Conservation (phyloP, 768 basidiomycete genomes). For the Rubroboletus pulcherrimus region DNA sequence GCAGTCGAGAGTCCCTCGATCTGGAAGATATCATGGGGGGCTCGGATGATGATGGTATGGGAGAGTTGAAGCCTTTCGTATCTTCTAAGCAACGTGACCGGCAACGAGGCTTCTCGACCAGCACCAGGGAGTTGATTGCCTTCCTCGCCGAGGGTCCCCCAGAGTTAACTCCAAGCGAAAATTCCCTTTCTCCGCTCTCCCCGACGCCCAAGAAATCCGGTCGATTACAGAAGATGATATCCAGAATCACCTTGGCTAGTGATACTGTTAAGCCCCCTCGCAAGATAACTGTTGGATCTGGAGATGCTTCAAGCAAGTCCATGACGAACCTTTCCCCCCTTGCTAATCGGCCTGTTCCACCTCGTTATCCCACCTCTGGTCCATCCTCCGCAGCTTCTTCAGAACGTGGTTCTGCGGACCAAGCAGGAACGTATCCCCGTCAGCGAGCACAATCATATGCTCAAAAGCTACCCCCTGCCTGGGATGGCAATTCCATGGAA, state of each 20-base stretch:
- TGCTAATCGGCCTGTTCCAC: slow-evolving; percentile 59
- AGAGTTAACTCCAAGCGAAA: slow-evolving; percentile 37
- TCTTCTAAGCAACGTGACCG: slow-evolving; percentile 39
- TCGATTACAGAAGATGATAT: slow-evolving; percentile 79
- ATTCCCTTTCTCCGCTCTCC: slow-evolving; percentile 38
- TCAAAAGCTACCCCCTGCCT: slow-evolving; percentile 20
- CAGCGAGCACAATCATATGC: slow-evolving; percentile 27
- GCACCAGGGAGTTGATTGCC: slow-evolving; percentile 49
- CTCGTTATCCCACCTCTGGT: slow-evolving; percentile 46
- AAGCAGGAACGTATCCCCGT: slow-evolving; percentile 16
- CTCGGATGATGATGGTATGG: slow-evolving; percentile 56
- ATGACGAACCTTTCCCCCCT: slow-evolving; percentile 44
- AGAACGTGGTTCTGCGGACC: slow-evolving; percentile 25
- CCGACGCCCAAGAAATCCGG: slow-evolving; percentile 44
- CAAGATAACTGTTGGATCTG: slow-evolving; percentile 27
- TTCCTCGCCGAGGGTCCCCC: slow-evolving; percentile 59
- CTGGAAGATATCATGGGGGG: slow-evolving; percentile 72
- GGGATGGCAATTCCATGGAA: slow-evolving; percentile 15
- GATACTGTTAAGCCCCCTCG: slow-evolving; percentile 31
- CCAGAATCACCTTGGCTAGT: slow-evolving; percentile 57
- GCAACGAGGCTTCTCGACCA: slow-evolving; percentile 39
- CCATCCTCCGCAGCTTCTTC: slow-evolving; percentile 46
- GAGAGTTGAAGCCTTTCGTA: slow-evolving; percentile 25
- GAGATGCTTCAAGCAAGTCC: slow-evolving; percentile 30
- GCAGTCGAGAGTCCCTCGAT: slow-evolving; percentile 65